Evolutionary conservation across 169 alveolate species (phyloP), one percentile per base, ranked within the genome.

Genomic region (Plasmodium coatneyi): DNA sequence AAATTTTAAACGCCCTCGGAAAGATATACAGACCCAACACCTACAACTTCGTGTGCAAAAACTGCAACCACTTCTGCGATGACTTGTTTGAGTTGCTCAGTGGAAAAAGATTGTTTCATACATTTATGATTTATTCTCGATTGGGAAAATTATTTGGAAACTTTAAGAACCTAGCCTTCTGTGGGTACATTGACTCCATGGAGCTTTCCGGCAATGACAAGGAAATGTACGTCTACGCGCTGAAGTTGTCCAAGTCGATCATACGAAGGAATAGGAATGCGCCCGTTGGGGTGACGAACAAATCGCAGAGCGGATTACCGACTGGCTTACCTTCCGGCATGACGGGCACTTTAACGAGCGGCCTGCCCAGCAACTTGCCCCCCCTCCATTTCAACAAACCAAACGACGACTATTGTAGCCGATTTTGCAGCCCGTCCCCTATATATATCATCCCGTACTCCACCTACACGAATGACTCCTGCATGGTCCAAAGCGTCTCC

Each of bases 61-160:
- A 89, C 46, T 89, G 94, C 52, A 89, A 89, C 71, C 94, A 89
- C 79, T 89, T 89, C 32, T 89, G 94, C 71, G 94, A 89, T 89
- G 94, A 89, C 49, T 70, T 89, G 43, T 89, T 89, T 79, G 90
- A 89, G 36, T 60, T 89, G n/a, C 70, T 89, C 30, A 60, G 94
- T 66, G 94, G 94, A 9, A 89, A 80, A 79, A 89, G 94, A 46
- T 70, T 89, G 41, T 89, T 89, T 79, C 82, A 79, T 89, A 78
- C 70, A 39, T 89, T 89, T 34, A 89, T 89, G 94, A 41, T 89
- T 60, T 89, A 89, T 89, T 89, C 94, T 34, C 80, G 94, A 36
- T 60, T 89, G 71, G 94, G 94, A 22, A 89, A 89, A 52, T 14
- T 89, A 2, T 78, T 89, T 32, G 94, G 86, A 12, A 78, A 54